Conservation (phyloP, 129 eudicot species). For the Chrysanthemum lavandulifolium region DNA sequence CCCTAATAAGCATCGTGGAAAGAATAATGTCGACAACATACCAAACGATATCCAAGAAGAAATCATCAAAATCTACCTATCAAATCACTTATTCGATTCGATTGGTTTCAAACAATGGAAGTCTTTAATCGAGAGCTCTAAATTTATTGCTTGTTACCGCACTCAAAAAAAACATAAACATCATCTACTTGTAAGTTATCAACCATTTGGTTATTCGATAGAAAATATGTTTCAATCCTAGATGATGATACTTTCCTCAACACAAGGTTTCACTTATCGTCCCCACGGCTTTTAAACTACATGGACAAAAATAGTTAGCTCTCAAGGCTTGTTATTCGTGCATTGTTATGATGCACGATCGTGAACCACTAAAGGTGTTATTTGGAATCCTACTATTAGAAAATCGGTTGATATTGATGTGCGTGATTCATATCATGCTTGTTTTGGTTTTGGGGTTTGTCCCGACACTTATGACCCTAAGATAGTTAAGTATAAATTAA, state of each 20-base stretch:
- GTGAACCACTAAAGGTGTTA: neutral
- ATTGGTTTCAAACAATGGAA: no score
- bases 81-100: no score
- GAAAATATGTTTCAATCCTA: neutral
- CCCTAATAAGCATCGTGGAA: no score
- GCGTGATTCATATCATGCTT: neutral
- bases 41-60: no score
- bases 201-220: no score
- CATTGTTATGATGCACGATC: neutral
- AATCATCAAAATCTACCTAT: no score
- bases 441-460: neutral
- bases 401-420: neutral
- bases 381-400: neutral
- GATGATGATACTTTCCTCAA: neutral
- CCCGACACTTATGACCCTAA: neutral
- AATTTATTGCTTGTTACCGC: no score
- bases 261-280: neutral
- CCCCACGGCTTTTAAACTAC: neutral
- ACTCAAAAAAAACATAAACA: no score
- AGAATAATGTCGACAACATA: no score
- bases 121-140: no score
- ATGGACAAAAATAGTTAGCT: no score
- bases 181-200: no score
- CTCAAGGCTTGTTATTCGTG: neutral
- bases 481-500: neutral